A percentile compares a stretch with the other conserved stretches of the same genome.
Conservation (phyloP, 1,139 yeast species). For the Scheffersomyces stambukii region DNA sequence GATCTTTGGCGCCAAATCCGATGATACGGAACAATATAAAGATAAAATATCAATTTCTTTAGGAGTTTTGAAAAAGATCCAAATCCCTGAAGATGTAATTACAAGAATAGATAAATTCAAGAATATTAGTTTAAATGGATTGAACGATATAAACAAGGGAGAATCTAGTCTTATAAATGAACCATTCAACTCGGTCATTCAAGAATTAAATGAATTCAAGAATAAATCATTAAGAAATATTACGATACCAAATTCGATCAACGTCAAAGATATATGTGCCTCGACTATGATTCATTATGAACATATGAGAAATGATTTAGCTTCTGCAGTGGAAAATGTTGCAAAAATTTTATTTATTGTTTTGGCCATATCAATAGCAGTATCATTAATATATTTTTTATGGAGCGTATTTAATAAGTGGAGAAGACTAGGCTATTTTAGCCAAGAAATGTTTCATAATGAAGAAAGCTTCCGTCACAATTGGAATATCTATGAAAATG, state of each 20-base stretch:
- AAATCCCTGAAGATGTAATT: constrained; percentile 62
- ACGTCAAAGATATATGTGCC: constrained; percentile 8
- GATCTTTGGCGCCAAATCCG: constrained; percentile 48
- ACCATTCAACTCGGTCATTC: constrained; percentile 18
- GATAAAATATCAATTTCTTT: constrained; percentile 58
- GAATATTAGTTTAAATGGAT: constrained; percentile 49
- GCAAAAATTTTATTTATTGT: constrained; percentile 8
- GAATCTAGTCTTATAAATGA: constrained; percentile 15
- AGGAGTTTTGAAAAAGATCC: constrained; percentile 47
- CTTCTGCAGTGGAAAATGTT: constrained; percentile 6
- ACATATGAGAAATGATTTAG: constrained; percentile 7
- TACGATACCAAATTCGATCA: constrained; percentile 7
- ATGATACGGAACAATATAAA: constrained; percentile 20
- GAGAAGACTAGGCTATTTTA: constrained; percentile 9
- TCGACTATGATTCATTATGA: constrained; percentile 6
- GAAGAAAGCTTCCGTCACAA: constrained; percentile 9
- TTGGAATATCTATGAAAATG: constrained; percentile 9
- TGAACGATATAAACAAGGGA: constrained; percentile 44
- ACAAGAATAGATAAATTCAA: constrained; percentile 44
- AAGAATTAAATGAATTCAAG: constrained; percentile 12
- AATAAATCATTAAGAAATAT: constrained; percentile 1
- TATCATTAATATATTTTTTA: constrained; percentile 6
- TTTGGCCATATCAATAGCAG: constrained; percentile 6
- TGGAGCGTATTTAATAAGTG: constrained; percentile 8
- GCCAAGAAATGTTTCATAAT: constrained; percentile 5